Base-by-base conservation (phyloP, 2,329 filamentous ascomycete species). In the Colletotrichum nymphaeae region DNA sequence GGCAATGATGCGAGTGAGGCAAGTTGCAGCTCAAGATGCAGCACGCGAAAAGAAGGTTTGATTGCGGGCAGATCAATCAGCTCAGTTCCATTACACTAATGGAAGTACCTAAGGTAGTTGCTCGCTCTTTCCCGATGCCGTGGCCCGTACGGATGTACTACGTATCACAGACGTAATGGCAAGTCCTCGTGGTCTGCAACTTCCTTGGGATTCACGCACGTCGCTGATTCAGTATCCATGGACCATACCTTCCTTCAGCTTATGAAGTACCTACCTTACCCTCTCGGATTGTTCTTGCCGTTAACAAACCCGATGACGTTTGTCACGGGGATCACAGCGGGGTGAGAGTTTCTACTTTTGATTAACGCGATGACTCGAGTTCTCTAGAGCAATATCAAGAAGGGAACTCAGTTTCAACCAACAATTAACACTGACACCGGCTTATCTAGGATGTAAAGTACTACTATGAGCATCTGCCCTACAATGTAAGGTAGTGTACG, bases 1-100 rank as follows among this genome's bases (percentile, higher is more conserved):
- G 22, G 6, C 37, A 26, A 60, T 59, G 60, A 56, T 69, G 55
- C 59, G 46, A 64, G 32, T 59, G 59, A 73, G 66, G 66, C 65
- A 68, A 72, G 58, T 22, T 58, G 67, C 59, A 60, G 64, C 64
- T 9, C 6, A 28, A 24, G 37, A 1, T 56, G 49, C 22, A 57
- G 59, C 52, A 24, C 8, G 19, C 46, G 5, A 30, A 35, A 56
- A n/a, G 6, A 30, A 32, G 22, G 11, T 57, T 46, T 32, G 42
- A 30, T 62, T 28, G 46, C 30, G 32, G 53, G 32, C 64, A 19
- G 35, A 35, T 60, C 37, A n/a, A 24, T 60, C 37, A n/a, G 19
- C 49, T 55, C 12, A 52, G 30, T 35, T 35, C 59, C 2, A 49
- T 26, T 28, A 8, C 14, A 32, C n/a, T 42, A 9, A 12, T 5